Percentiles rank a stretch among this genome's conserved stretches.
Evolutionary conservation across 768 basidiomycete species (phyloP).

Genomic region (Rhizopogon vesiculosus): DNA sequence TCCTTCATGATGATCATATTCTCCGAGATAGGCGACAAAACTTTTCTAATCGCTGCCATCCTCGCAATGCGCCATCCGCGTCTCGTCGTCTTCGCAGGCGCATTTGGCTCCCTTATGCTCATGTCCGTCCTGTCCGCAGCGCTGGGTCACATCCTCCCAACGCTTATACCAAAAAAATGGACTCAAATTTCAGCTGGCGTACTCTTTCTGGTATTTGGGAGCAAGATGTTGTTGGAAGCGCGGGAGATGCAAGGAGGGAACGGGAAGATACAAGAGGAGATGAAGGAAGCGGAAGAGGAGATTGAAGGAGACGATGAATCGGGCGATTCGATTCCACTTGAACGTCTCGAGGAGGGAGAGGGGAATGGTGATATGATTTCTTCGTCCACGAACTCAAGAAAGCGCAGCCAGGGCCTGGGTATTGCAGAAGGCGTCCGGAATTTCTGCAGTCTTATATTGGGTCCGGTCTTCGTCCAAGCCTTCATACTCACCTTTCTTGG

Average conservation of each 20-base stretch:
- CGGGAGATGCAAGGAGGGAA: constrained; percentile 71
- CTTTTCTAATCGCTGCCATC: constrained; percentile 84
- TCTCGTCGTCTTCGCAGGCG: constrained; percentile 80
- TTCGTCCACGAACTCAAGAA: constrained; percentile 7
- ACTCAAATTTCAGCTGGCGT: constrained; percentile 71
- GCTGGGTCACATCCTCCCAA: constrained; percentile 87
- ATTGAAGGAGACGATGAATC: constrained; percentile 73
- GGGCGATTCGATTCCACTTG: constrained; percentile 58
- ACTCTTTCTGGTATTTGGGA: constrained; percentile 88
- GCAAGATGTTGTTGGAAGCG: constrained; percentile 86
- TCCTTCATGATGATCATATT: constrained; percentile 89
- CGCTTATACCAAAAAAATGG: constrained; percentile 67
- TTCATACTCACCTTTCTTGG: constrained; percentile 97
- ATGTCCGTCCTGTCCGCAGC: constrained; percentile 94
- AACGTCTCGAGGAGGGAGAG: constrained; percentile 72
- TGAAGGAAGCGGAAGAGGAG: constrained; percentile 95
- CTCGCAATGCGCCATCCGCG: constrained; percentile 92
- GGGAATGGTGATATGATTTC: constrained; percentile 50
- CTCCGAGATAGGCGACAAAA: constrained; percentile 96
- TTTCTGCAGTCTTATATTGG: constrained; percentile 76
- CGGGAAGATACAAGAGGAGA: constrained; percentile 87
- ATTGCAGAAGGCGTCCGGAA: constrained; percentile 69
- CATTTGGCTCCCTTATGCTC: constrained; percentile 79
- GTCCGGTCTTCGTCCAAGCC: constrained; percentile 85
- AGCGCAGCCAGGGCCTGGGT: background rate